A percentile compares a stretch with the other conserved stretches of the same genome.
These are phyloP conservation scores for Talaromyces sp. DNA, from an alignment of 2,329 filamentous ascomycete genomes.

Conservation along the genomic window DNA sequence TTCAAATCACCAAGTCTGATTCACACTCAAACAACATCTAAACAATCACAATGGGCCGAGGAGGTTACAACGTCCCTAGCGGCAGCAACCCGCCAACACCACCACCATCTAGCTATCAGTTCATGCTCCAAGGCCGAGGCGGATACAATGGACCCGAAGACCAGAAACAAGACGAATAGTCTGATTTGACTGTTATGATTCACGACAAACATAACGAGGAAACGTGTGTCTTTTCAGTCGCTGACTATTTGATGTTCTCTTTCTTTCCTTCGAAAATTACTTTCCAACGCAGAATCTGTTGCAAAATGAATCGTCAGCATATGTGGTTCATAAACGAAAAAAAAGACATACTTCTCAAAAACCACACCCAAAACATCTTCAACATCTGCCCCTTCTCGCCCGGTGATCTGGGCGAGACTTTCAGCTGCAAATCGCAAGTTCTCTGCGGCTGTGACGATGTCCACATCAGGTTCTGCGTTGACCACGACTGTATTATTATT, in stretches of 20 bases:
- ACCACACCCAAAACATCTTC: constrained; percentile 95
- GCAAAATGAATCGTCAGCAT: constrained; percentile 10
- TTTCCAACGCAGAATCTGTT: constrained; percentile 55
- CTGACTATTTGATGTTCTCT: not conserved
- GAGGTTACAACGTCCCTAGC: constrained; percentile 31
- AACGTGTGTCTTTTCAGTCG: constrained; percentile 4
- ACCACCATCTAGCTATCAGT: constrained; percentile 8
- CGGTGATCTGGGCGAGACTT: constrained; percentile 80
- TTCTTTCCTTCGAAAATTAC: constrained; percentile 24
- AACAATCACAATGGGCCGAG: constrained; percentile 32
- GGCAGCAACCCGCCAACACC: constrained; percentile 14
- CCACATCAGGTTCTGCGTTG: constrained; percentile 43
- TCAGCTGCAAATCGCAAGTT: constrained; percentile 75
- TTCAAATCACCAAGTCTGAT: not conserved
- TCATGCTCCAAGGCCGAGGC: constrained; percentile 16
- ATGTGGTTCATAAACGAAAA: constrained; percentile 3
- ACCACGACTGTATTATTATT: constrained; percentile 17
- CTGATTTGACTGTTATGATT: not conserved
- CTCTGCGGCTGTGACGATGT: constrained; percentile 88
- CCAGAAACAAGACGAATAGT: constrained; percentile 12
- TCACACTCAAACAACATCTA: not conserved
- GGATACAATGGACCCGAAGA: constrained; percentile 26
- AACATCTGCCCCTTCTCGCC: constrained; percentile 81
- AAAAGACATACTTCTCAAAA: constrained; percentile 77
- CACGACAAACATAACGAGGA: constrained; percentile 1